A percentile compares a stretch with the other conserved stretches of the same genome.
Evolutionary conservation across 371 early-diverging fungal species (phyloP).

Genomic region (Mucor lusitanicus): DNA sequence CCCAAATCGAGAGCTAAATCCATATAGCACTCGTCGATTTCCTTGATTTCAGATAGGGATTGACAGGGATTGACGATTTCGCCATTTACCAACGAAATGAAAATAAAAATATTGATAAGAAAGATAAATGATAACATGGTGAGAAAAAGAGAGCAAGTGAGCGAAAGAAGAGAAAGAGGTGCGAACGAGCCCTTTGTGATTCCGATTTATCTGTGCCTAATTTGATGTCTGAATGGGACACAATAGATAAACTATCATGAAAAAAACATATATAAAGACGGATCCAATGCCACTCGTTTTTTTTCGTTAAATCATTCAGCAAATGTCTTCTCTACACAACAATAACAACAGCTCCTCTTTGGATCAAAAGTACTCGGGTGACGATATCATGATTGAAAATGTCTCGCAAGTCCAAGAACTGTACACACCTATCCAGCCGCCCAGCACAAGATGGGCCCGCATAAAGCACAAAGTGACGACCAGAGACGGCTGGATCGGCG

Average conservation of each 20-base stretch:
- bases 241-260: neutral
- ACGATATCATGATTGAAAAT: conserved; percentile 12
- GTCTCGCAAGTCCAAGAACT: neutral
- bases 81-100: neutral
- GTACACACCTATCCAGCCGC: conserved; percentile 5
- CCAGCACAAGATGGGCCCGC: conserved; percentile 7
- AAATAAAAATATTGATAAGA: conserved; percentile 10
- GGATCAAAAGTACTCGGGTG: conserved; percentile 10
- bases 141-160: neutral
- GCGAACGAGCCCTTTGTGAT: neutral
- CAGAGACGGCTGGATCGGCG: conserved; percentile 35
- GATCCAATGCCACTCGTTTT: neutral
- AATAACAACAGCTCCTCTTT: neutral
- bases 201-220: neutral
- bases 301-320: neutral
- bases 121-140: conserved; percentile 20
- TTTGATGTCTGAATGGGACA: neutral
- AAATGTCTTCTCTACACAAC: neutral
- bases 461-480: conserved; percentile 12
- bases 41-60: conserved; percentile 2
- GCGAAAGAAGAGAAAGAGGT: neutral
- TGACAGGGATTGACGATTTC: neutral
- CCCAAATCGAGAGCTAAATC: conserved; percentile 30
- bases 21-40: conserved; percentile 31
- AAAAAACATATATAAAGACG: neutral